Evolutionary conservation across 2,329 filamentous ascomycete species (phyloP), one percentile per base, ranked within the genome.

Genomic region (Fusarium subtropicale): DNA sequence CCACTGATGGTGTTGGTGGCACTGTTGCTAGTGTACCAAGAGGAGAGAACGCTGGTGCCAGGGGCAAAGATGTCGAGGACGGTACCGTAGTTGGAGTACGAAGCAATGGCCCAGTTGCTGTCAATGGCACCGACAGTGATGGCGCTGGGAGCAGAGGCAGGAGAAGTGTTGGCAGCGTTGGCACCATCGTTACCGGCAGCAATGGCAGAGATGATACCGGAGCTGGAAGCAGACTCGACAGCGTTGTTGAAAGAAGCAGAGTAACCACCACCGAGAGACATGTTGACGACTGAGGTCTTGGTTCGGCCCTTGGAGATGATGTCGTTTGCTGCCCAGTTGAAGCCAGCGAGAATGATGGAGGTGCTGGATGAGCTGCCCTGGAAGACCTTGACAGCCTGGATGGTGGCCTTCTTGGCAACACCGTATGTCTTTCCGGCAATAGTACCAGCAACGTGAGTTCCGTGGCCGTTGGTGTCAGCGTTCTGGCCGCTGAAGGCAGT

Each of bases 161-260:
- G 78, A 11, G 78, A 78, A 11, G 47, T 48, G 57, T 72, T 72
- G 50, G 63, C 50, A 3, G 76, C 73, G 42, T 72, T 61, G 16
- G 60, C 31, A n/a, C 76, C 79, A 8, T 80, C 79, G 73, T 88
- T 88, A 11, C 87, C 87, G 12, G 87, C 86, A 4, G 87, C 86
- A 7, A 87, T 83, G 44, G 84, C 83, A 16, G 85, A 80, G 47
- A 86, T 79, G 54, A 89, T 78, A 33, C 86, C 86, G 11, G 76
- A 74, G 34, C 66, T 71, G 64, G 82, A 80, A 52, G 85, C 83
- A 46, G 77, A 77, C 36, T 81, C 76, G 44, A 87, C 80, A 38
- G 85, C 85, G 41, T 73, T 77, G 80, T 87, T 87, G 70, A 87
- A 79, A 38, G 85, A 73, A 5, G 78, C 64, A 4, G 84, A 85